A percentile compares a stretch with the other conserved stretches of the same genome.
These are phyloP conservation scores for carrot (Daucus carota) DNA, from an alignment of 129 eudicot species.

Conservation along the genomic window DH1_v3.0 NC_030385.2:3470001-3470500, in stretches of 20 bases:
- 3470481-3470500: too few species aligned
- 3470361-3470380: neutral
- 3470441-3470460: too few species aligned
- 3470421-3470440: too few species aligned
- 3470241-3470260: neutral
- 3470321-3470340: neutral
- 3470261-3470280: neutral
- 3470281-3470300: neutral
- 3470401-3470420: too few species aligned
- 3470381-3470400: too few species aligned
- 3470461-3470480: too few species aligned
- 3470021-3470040: constrained; percentile 24
- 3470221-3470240: neutral
- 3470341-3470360: neutral
- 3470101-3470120: constrained; percentile 22
- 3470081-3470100: constrained; percentile 22
- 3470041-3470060: constrained; percentile 16
- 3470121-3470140: constrained; percentile 13
- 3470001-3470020: constrained; percentile 34
- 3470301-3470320: neutral
- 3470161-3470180: constrained; percentile 68
- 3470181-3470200: constrained; percentile 44
- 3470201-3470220: neutral
- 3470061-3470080: constrained; percentile 19
- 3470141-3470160: constrained; percentile 52